These are phyloP conservation scores for Hysterium pulicare DNA, from an alignment of 2,329 filamentous ascomycete species.

Conservation along the genomic window DNA sequence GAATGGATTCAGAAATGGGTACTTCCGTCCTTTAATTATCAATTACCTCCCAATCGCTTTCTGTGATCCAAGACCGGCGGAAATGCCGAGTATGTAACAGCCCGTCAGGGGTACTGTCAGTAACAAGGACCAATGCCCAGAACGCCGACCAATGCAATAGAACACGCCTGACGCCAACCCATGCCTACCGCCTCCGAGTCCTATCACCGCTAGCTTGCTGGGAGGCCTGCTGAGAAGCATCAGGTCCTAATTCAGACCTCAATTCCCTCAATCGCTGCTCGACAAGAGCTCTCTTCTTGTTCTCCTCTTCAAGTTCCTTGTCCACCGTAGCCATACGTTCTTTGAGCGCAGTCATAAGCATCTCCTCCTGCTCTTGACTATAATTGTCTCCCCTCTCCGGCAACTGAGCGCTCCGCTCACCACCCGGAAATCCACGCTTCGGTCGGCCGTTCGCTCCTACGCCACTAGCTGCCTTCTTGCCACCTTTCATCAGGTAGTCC, in stretches of 20 bases:
- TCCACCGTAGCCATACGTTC: constrained; percentile 33
- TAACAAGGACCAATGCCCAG: no score
- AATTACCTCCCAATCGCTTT: no score
- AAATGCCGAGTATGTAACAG: no score
- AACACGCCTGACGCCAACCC: background rate
- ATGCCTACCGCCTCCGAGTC: constrained; percentile 27
- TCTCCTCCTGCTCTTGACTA: constrained; percentile 34
- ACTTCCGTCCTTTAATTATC: no score
- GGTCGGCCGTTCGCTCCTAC: constrained; percentile 30
- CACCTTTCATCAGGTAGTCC: constrained; percentile 47
- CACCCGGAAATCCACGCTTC: constrained; percentile 32
- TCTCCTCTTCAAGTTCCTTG: constrained; percentile 29
- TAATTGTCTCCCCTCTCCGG: constrained; percentile 34
- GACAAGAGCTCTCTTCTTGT: constrained; percentile 26
- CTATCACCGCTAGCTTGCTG: constrained; percentile 37
- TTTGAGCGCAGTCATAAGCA: constrained; percentile 27
- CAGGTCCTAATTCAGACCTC: constrained; percentile 15
- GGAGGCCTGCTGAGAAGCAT: constrained; percentile 35
- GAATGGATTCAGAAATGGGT: no score
- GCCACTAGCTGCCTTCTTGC: constrained; percentile 34
- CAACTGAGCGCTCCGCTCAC: constrained; percentile 34
- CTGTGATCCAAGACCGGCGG: no score
- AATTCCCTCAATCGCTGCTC: constrained; percentile 29
- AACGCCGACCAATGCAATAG: no score
- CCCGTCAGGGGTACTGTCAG: no score